Conservation (phyloP, 1,139 yeast genomes). For the Sporopachydermia cereana region DNA sequence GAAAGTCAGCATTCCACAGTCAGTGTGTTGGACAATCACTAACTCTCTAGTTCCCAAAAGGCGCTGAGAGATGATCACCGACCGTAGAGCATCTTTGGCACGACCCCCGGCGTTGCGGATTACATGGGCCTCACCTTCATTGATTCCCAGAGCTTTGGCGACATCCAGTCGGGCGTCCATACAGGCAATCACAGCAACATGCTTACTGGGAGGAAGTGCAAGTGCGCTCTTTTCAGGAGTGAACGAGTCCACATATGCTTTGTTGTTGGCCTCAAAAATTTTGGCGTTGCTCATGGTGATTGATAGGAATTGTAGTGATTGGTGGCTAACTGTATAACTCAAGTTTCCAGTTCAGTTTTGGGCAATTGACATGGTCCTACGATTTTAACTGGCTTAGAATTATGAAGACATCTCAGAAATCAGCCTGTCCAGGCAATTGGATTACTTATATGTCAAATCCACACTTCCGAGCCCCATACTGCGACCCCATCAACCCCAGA, state of each 20-base stretch:
- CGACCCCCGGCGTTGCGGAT: slow-evolving; percentile 37
- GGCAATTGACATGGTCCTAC: no score
- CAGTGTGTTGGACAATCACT: slow-evolving; percentile 31
- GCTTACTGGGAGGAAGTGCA: slow-evolving; percentile 28
- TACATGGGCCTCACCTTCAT: slow-evolving; percentile 35
- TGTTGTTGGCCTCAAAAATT: slow-evolving; percentile 15
- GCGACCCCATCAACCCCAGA: no score
- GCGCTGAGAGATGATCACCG: slow-evolving; percentile 29
- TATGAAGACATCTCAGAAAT: no score
- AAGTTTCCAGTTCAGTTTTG: no score
- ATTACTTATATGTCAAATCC: no score
- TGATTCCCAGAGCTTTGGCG: slow-evolving; percentile 29
- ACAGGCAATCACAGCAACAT: slow-evolving; percentile 30
- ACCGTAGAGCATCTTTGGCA: slow-evolving; percentile 30
- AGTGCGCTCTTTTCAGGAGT: slow-evolving; percentile 14
- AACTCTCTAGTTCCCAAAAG: slow-evolving; percentile 29
- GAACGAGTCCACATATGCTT: slow-evolving; percentile 12
- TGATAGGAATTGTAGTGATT: no score
- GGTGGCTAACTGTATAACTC: no score
- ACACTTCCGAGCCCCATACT: no score
- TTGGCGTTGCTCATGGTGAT: slow-evolving; percentile 7
- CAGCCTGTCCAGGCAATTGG: no score
- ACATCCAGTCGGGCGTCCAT: slow-evolving; percentile 38
- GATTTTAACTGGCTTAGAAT: no score
- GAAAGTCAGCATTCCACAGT: slow-evolving; percentile 35